Evolutionary conservation across 1,284 basidiomycete genomes (phyloP), one percentile per base, ranked within the genome.

Genomic region (Volvariella surrecta): DNA sequence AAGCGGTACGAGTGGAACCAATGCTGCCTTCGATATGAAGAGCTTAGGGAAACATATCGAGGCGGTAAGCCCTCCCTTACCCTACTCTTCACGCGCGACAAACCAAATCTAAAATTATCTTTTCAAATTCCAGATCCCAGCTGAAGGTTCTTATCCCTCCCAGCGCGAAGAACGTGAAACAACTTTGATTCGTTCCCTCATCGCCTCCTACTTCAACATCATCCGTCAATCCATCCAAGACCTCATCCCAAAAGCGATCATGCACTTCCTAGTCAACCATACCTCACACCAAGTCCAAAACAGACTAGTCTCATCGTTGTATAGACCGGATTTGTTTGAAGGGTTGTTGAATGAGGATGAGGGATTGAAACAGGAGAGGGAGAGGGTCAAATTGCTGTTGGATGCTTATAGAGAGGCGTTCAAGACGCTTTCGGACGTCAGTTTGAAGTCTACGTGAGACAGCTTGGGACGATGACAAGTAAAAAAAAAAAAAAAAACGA

Each of bases 391-490:
- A 75, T 85, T 90, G 10, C 64, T 99, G 42, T 69, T 99, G 52
- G 92, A 97, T 57, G 95, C 95, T 10, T 99, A 99, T 67, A 93
- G 87, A 70, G 94, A 96, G 54, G 95, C 95, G 28, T 98, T 98
- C 71, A 90, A 85, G 66, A 87, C 75, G 18, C 66, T 89, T 16
- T 84, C 84, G 2, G 86, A 89, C 54, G 79, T 89, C 44, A 82
- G 74, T 54, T 58, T 89, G 50, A 85, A 83, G 58, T 71, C 79
- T 18, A 59, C 73, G 54, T 82, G 72, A 54, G n/a, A n/a, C n/a
- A n/a, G n/a, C n/a, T n/a, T n/a, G n/a, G n/a, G n/a, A n/a, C n/a
- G n/a, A n/a, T n/a, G n/a, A n/a, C n/a, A n/a, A n/a, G n/a, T n/a
- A n/a, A n/a, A n/a, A n/a, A n/a, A n/a, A n/a, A n/a, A n/a, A n/a